phyloP scores from a whole-genome alignment of 1,139 yeast genomes.

The Suhomyces bokatorum region DNA sequence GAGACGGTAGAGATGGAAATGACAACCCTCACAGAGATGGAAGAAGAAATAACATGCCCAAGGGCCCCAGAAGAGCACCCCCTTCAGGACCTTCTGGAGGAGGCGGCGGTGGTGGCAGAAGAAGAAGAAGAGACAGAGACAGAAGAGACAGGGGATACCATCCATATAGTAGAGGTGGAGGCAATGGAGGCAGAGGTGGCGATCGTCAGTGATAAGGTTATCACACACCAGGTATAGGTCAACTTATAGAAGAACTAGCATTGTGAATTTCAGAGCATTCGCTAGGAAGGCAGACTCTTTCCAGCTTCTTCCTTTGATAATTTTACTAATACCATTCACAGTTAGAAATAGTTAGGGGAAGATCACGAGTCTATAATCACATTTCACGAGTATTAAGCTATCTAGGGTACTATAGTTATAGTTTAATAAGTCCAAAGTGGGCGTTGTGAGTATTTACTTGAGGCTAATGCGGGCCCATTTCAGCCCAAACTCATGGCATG shows the following conservation, averaged over 20 bases:
- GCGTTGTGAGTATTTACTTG: background rate
- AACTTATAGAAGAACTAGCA: background rate
- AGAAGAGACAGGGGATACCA: conserved; percentile 26
- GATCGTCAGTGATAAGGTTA: conserved; percentile 3
- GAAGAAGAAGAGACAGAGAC: conserved; percentile 18
- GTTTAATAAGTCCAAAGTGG: background rate
- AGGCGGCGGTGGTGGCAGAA: conserved; percentile 27
- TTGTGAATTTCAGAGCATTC: too few species aligned
- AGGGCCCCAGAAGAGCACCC: conserved; percentile 46
- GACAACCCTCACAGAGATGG: conserved; percentile 25
- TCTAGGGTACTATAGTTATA: conserved; percentile 3
- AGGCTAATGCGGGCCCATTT: too few species aligned
- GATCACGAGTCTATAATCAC: background rate
- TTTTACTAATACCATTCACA: background rate
- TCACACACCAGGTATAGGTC: background rate
- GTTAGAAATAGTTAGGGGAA: background rate
- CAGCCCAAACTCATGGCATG: too few species aligned
- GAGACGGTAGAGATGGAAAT: conserved; percentile 15
- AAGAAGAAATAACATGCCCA: conserved; percentile 40
- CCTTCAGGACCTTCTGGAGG: conserved; percentile 41
- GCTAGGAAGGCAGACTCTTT: too few species aligned
- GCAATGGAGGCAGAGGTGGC: conserved; percentile 13
- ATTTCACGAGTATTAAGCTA: background rate
- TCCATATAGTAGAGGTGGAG: conserved; percentile 33
- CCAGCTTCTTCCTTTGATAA: too few species aligned